A percentile compares a stretch with the other conserved stretches of the same genome.
Conservation (phyloP, 257 asterid genomes). For the Petrea volubilis region DNA sequence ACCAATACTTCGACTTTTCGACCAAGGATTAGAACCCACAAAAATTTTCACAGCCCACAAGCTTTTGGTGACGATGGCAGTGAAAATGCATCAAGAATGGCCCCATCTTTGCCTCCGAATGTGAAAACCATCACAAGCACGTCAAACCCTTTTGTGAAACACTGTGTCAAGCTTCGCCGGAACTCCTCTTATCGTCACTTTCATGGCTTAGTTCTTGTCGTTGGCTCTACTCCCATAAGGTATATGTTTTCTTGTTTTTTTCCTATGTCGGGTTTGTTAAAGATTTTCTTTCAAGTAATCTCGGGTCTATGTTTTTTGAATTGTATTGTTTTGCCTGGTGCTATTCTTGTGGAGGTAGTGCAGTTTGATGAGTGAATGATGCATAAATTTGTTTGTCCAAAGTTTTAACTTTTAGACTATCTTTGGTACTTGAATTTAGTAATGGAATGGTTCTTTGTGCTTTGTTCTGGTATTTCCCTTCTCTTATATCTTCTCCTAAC, state of each 20-base stretch:
- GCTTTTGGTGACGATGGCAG: conserved; percentile 22
- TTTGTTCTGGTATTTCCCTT: neutral
- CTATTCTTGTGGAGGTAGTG: neutral
- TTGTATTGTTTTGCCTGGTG: neutral
- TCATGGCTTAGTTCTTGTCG: conserved; percentile 76
- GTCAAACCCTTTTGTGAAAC: conserved; percentile 86
- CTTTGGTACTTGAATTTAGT: neutral
- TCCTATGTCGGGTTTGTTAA: neutral
- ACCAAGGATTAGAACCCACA: conserved; percentile 23
- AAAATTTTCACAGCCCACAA: conserved; percentile 17
- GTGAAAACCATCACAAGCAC: conserved; percentile 76
- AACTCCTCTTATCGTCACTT: conserved; percentile 80
- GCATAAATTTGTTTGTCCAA: conserved; percentile 5
- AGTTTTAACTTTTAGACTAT: neutral
- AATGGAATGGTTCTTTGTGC: neutral
- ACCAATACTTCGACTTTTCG: conserved; percentile 24
- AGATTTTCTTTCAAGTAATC: neutral
- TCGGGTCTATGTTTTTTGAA: neutral
- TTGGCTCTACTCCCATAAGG: conserved; percentile 87
- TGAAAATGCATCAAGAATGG: conserved; percentile 34
- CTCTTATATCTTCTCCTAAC: neutral
- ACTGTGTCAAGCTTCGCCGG: conserved; percentile 84
- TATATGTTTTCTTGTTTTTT: conserved; percentile 16
- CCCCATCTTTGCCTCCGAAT: conserved; percentile 43
- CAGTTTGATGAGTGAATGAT: conserved; percentile 1